Evolutionary conservation across 2,329 filamentous ascomycete genomes (phyloP), one percentile per base, ranked within the genome.

Genomic region (Grosmannia huntii): DNA sequence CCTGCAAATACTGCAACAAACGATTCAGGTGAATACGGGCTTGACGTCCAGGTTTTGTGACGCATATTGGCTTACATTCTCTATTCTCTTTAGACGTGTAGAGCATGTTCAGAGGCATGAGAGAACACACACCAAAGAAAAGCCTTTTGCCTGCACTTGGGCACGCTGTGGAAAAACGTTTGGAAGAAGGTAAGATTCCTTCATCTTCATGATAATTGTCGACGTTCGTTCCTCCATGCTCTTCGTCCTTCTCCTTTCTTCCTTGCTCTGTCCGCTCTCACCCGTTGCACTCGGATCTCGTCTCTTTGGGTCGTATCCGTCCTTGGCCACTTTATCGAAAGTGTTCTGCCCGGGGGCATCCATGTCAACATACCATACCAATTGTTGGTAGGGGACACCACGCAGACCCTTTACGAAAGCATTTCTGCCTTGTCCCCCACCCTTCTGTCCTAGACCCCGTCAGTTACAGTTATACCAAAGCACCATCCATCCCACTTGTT

Each of bases 61-160:
- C 55, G 59, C 62, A 68, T 69, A 69, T 68, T 70, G 67, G 66
- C 73, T 75, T 70, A 76, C 72, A 71, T 68, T 69, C 64, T 59
- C 67, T 68, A 60, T 67, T 27, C 16, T 65, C 64, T 69, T 69
- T 70, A 83, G 81, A 68, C 80, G 81, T 65, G 80, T 84, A 64
- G 81, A 84, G 68, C 81, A 84, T 69, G 79, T 84, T 57, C 80
- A 84, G 68, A 75, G 81, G 66, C 81, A 84, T 68, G 80, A 83
- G 68, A 76, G 81, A 62, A 83, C 80, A 38, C 81, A 84, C 69
- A 84, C 81, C 64, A 84, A 84, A 65, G 81, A 84, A 70, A 84
- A 84, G 68, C 81, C 81, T 10, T 84, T 84, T 66, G 75, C 77
- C 55, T 84, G 81, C 64, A 73, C 66, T 61, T 82, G 80, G 78